These are phyloP conservation scores for Talaromyces thailandensis DNA, from an alignment of 495 filamentous ascomycete species.

Conservation along the genomic window DNA sequence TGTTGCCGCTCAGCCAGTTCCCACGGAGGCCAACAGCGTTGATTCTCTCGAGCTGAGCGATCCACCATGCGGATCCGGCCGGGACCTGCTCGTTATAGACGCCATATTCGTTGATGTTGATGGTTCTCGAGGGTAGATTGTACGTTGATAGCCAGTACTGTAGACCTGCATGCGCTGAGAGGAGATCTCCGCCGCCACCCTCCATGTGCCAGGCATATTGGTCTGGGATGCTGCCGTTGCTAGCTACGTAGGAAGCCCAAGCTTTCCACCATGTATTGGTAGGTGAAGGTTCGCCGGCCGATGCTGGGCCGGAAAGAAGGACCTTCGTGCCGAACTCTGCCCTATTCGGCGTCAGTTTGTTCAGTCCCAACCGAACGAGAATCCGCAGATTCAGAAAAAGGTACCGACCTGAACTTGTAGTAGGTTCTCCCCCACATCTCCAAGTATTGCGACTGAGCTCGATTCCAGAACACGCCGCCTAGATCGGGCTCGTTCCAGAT, in stretches of 20 bases:
- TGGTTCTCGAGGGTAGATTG: conserved; percentile 14
- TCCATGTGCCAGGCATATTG: conserved; percentile 21
- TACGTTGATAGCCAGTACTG: conserved; percentile 14
- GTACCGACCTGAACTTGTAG: conserved; percentile 12
- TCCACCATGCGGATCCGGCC: conserved; percentile 21
- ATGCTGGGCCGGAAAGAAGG: conserved; percentile 15
- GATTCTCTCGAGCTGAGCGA: conserved; percentile 22
- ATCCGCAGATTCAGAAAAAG: not conserved
- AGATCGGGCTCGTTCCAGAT: conserved; percentile 33
- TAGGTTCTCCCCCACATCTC: conserved; percentile 16
- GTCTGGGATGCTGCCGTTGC: conserved; percentile 17
- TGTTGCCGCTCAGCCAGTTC: conserved; percentile 21
- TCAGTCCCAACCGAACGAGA: not conserved
- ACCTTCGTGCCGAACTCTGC: conserved; percentile 8
- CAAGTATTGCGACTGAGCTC: conserved; percentile 18
- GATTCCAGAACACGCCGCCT: conserved; percentile 18
- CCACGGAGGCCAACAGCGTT: conserved; percentile 21
- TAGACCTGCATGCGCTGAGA: conserved; percentile 12
- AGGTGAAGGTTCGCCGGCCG: conserved; percentile 10
- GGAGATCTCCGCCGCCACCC: conserved; percentile 16
- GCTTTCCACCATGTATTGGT: conserved; percentile 17
- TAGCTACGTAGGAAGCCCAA: conserved; percentile 12
- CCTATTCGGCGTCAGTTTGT: not conserved
- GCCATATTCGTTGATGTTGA: conserved; percentile 31
- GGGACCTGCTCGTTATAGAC: conserved; percentile 21